Base-by-base conservation (phyloP, 345 rosid species). In the Murraya paniculata region DNA sequence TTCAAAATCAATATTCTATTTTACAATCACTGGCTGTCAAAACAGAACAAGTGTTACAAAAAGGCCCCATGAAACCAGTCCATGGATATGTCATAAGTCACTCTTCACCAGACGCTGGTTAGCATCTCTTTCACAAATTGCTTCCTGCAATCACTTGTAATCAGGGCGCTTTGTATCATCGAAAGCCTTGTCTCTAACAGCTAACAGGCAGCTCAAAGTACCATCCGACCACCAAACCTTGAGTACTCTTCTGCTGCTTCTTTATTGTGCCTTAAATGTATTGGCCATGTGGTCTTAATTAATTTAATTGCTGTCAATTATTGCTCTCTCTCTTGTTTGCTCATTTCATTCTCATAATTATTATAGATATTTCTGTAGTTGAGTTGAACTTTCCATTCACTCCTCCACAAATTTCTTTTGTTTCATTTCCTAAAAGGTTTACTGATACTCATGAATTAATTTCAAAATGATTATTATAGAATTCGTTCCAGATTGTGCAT, bases 211-310 rank as follows among this genome's bases (percentile, higher is more conserved):
- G 36, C 25, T 65, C 7, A 36, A 36, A 70, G 67, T 38, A 24
- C 25, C 68, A 24, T 53, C 80, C 80, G 69, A 77, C 80, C 75
- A 77, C 59, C 75, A 41, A 69, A 45, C 16, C 53, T 33, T 18
- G 4, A 45, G 8, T 31, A 19, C 68, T 66, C 57, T 64, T 74
- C 69, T 19, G 58, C 21, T 59, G 9, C 56, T 56, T 67, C 28
- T 36, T 31, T 57, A 24, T 2, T 64, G 0, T n/a, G 48, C 30
- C 24, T 31, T 33, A 45, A 16, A 13, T n/a, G 58, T 59, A 48
- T 8, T 41, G 31, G 53, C 71, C 76, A 78, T 71, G 81, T 62
- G 81, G 30, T 0, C 64, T 64, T 13, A 13, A 38, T 68, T 24
- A 28, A 70, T 64, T 68, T 24, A 28, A 70, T 64, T 33, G 2